Percentiles rank a stretch among this genome's conserved stretches.
These are phyloP conservation scores for Fraxinus excelsior DNA, from an alignment of 257 asterid genomes.

Conservation along the genomic window DNA sequence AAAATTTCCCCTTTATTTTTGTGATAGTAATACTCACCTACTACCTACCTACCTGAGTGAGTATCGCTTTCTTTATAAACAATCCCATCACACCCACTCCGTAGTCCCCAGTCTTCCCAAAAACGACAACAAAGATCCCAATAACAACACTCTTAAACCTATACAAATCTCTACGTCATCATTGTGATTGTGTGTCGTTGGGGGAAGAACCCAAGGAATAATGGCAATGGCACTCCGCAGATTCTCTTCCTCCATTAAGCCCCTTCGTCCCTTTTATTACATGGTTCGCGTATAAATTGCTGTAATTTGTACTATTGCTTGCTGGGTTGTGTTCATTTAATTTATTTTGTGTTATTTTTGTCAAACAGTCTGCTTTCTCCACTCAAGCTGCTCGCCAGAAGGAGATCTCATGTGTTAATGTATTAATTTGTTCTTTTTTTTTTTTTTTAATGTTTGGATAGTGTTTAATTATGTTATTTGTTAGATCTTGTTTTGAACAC, in stretches of 20 bases:
- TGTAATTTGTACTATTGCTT: neutral
- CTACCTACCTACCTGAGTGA: too few relatives aligned
- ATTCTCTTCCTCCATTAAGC: constrained; percentile 40
- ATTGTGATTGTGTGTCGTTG: neutral
- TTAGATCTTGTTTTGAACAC: constrained; percentile 34
- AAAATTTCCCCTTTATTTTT: too few relatives aligned
- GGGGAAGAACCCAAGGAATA: constrained; percentile 19
- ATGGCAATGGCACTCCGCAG: constrained; percentile 80
- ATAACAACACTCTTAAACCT: neutral
- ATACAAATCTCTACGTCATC: neutral
- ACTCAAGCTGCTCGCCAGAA: constrained; percentile 51
- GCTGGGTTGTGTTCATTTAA: neutral
- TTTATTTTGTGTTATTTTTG: constrained; percentile 10
- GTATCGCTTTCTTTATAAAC: neutral
- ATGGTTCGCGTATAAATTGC: constrained; percentile 38
- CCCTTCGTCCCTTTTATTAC: constrained; percentile 40
- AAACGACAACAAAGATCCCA: neutral
- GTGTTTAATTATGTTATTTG: neutral
- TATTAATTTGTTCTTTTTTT: constrained; percentile 17
- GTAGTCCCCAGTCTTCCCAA: neutral
- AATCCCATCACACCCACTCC: neutral
- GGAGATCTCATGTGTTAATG: constrained; percentile 63
- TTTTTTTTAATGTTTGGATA: neutral
- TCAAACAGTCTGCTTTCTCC: constrained; percentile 59
- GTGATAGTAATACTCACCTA: too few relatives aligned